Percentiles rank a stretch among this genome's conserved stretches.
phyloP scores from a whole-genome alignment of 257 asterid species.

The Ligustrum vulgare region DNA sequence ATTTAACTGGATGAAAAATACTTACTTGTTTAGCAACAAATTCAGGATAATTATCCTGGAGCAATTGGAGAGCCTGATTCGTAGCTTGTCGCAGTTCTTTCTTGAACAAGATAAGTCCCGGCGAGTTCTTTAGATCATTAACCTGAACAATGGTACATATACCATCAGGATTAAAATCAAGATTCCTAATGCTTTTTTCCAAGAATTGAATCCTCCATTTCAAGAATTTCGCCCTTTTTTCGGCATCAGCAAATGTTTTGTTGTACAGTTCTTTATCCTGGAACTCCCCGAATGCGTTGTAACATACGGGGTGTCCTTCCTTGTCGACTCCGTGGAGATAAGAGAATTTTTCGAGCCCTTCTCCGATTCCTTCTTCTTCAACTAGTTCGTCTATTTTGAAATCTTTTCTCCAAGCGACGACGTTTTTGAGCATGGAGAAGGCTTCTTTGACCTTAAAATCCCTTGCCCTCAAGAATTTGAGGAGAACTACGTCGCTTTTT shows the following conservation, averaged over 20 bases:
- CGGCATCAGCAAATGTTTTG: slow-evolving; percentile 61
- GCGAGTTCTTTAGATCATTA: slow-evolving; percentile 68
- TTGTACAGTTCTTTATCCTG: slow-evolving; percentile 69
- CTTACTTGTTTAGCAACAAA: slow-evolving; percentile 78
- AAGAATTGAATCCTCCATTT: slow-evolving; percentile 62
- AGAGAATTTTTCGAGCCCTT: slow-evolving; percentile 56
- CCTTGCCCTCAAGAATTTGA: slow-evolving; percentile 70
- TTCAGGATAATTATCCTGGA: slow-evolving; percentile 82
- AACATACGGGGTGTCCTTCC: slow-evolving; percentile 68
- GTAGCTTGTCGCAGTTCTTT: slow-evolving; percentile 68
- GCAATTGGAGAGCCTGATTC: slow-evolving; percentile 71
- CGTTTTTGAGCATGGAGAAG: slow-evolving; percentile 59
- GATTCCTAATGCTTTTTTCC: slow-evolving; percentile 69
- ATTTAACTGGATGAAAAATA: background rate
- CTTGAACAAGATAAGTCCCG: slow-evolving; percentile 60
- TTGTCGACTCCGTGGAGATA: slow-evolving; percentile 57
- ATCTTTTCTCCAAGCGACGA: slow-evolving; percentile 64
- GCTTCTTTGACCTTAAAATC: slow-evolving; percentile 75
- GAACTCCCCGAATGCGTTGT: slow-evolving; percentile 71
- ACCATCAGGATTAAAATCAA: slow-evolving; percentile 66
- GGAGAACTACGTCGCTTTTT: slow-evolving; percentile 58
- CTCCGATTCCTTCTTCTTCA: slow-evolving; percentile 38
- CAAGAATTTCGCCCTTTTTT: slow-evolving; percentile 59
- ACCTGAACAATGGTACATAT: slow-evolving; percentile 62
- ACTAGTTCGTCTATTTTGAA: slow-evolving; percentile 53